Evolutionary conservation across 2,329 filamentous ascomycete genomes (phyloP).

Genomic region (Botrytis elliptica): DNA sequence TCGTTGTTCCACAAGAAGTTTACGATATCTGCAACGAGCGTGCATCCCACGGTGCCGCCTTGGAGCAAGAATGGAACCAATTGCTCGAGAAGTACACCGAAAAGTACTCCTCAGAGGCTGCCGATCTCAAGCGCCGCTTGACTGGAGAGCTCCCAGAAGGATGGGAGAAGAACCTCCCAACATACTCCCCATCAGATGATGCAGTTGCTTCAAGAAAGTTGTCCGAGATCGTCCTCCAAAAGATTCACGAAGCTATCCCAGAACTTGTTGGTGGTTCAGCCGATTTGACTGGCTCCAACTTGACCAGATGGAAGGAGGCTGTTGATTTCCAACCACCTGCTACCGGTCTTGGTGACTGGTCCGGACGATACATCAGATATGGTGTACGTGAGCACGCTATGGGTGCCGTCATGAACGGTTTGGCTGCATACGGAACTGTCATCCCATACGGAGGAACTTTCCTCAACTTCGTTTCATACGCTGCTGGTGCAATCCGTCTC

Average conservation of each 20-base stretch:
- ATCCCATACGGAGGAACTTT: conserved; percentile 95
- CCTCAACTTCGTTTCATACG: conserved; percentile 99
- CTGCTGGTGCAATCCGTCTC: conserved; percentile 89
- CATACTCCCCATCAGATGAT: conserved; percentile 81
- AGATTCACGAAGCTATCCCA: conserved; percentile 78
- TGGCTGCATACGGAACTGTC: conserved; percentile 91
- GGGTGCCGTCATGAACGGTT: conserved; percentile 92
- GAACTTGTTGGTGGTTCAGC: conserved; percentile 95
- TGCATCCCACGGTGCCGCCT: conserved; percentile 79
- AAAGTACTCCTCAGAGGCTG: conserved; percentile 74
- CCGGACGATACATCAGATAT: conserved; percentile 88
- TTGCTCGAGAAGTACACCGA: conserved; percentile 82
- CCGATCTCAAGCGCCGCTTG: conserved; percentile 78
- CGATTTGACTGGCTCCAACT: conserved; percentile 97
- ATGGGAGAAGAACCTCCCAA: conserved; percentile 91
- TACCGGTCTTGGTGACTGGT: conserved; percentile 82
- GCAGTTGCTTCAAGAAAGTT: conserved; percentile 94
- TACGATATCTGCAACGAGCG: conserved; percentile 89
- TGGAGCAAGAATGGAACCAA: conserved; percentile 93
- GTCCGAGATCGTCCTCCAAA: conserved; percentile 88
- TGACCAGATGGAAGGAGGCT: conserved; percentile 96
- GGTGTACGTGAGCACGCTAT: conserved; percentile 91
- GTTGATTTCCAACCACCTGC: conserved; percentile 94
- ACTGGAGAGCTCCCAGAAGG: conserved; percentile 84
- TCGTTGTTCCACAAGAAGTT: conserved; percentile 90